A percentile compares a stretch with the other conserved stretches of the same genome.
These are phyloP conservation scores for Sarcocystis neurona DNA, from an alignment of 169 alveolate species.

Conservation along the genomic window DNA sequence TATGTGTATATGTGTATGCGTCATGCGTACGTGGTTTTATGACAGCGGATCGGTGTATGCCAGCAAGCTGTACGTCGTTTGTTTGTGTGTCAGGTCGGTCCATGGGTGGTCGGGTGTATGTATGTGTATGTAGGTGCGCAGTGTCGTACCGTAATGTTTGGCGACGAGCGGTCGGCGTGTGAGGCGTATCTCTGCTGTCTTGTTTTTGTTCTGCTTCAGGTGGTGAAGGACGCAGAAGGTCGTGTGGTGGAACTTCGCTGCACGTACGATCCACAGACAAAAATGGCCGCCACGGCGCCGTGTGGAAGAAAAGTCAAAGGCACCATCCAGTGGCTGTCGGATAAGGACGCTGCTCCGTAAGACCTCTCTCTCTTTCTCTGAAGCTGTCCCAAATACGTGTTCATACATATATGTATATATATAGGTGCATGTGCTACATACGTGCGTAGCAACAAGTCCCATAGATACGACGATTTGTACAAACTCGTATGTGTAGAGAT, in stretches of 20 bases:
- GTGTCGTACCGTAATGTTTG: too few species aligned
- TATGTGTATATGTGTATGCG: too few species aligned
- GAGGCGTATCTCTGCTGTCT: neutral
- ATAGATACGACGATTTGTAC: too few species aligned
- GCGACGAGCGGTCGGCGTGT: neutral
- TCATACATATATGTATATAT: too few species aligned
- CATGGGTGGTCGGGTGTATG: neutral
- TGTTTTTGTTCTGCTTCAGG: neutral
- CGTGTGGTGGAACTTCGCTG: constrained; percentile 71
- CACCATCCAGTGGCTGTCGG: constrained; percentile 83
- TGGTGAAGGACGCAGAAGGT: constrained; percentile 60
- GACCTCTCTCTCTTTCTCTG: too few species aligned
- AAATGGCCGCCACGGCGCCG: constrained; percentile 72
- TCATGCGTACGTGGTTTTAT: too few species aligned
- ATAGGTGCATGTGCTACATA: too few species aligned
- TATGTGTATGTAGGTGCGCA: too few species aligned
- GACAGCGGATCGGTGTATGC: too few species aligned
- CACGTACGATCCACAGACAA: constrained; percentile 79
- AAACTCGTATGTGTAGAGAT: too few species aligned
- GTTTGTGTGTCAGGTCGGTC: neutral
- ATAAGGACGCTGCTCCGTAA: constrained; percentile 67
- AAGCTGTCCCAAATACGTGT: too few species aligned
- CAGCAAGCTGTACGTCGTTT: neutral
- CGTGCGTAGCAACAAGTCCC: too few species aligned
- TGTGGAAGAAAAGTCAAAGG: constrained; percentile 80